These are phyloP conservation scores for Acephala macrosclerotiorum DNA, from an alignment of 2,329 filamentous ascomycete species.

Conservation along the genomic window DNA sequence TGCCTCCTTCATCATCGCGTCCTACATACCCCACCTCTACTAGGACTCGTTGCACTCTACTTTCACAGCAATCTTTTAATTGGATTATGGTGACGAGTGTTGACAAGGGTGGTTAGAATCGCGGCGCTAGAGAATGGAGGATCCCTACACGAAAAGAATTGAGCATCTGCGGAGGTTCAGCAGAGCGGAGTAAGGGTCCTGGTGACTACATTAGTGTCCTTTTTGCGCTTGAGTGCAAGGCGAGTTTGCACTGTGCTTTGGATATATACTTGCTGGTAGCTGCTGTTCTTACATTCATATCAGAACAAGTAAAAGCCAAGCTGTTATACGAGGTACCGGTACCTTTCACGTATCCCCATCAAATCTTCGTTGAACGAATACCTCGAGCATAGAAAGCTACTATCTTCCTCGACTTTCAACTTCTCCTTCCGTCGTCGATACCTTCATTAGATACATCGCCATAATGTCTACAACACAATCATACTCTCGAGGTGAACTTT, in stretches of 20 bases:
- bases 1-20: constrained; percentile 10
- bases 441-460: background rate
- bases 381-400: background rate
- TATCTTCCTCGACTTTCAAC: background rate
- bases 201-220: background rate
- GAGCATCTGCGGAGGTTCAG: background rate
- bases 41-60: constrained; percentile 6
- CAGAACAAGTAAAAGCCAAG: background rate
- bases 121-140: background rate
- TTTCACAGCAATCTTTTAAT: background rate
- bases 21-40: background rate
- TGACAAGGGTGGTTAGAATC: constrained; percentile 19
- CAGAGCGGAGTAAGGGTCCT: constrained; percentile 12
- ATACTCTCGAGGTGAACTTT: constrained; percentile 11
- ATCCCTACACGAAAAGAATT: constrained; percentile 9
- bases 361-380: background rate
- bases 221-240: constrained; percentile 2
- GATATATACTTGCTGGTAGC: constrained; percentile 12
- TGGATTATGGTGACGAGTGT: constrained; percentile 20
- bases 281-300: background rate
- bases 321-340: background rate
- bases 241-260: background rate
- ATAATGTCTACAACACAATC: constrained; percentile 23
- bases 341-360: background rate
- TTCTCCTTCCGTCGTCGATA: background rate